Conservation (phyloP, 139 green algal genomes). For the Raphidocelis subcapitata region DNA sequence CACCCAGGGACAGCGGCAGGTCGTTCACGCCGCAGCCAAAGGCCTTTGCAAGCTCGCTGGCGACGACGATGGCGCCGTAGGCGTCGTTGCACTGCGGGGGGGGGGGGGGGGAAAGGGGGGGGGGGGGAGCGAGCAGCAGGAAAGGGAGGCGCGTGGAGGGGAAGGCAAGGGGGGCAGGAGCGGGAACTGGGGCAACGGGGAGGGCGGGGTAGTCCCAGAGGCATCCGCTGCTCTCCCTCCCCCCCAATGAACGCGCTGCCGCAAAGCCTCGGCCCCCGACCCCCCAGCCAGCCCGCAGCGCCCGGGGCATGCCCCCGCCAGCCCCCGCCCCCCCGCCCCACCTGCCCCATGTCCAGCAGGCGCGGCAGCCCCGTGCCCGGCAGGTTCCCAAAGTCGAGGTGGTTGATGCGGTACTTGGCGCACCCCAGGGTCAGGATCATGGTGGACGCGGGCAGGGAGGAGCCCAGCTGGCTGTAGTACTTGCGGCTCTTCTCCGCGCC, state of each 20-base stretch:
- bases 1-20: conserved; percentile 63
- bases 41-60: conserved; percentile 63
- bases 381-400: conserved; percentile 53
- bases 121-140: not conserved
- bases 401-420: conserved; percentile 42
- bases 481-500: conserved; percentile 55
- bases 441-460: conserved; percentile 41
- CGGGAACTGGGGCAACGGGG: no score
- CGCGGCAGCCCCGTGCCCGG: conserved; percentile 57
- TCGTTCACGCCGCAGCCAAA: conserved; percentile 70
- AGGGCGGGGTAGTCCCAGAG: no score
- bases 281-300: no score
- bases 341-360: conserved; percentile 83
- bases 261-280: no score
- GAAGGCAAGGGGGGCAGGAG: no score
- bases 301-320: no score
- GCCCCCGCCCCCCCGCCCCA: no score
- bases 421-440: conserved; percentile 51
- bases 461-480: conserved; percentile 40
- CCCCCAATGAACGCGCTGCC: no score
- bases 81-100: conserved; percentile 52
- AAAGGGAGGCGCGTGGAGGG: no score
- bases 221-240: no score
- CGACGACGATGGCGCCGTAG: conserved; percentile 64
- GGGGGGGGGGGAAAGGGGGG: not conserved